These are phyloP conservation scores for Fusarium transvaalense DNA, from an alignment of 2,329 filamentous ascomycete species.

Conservation along the genomic window DNA sequence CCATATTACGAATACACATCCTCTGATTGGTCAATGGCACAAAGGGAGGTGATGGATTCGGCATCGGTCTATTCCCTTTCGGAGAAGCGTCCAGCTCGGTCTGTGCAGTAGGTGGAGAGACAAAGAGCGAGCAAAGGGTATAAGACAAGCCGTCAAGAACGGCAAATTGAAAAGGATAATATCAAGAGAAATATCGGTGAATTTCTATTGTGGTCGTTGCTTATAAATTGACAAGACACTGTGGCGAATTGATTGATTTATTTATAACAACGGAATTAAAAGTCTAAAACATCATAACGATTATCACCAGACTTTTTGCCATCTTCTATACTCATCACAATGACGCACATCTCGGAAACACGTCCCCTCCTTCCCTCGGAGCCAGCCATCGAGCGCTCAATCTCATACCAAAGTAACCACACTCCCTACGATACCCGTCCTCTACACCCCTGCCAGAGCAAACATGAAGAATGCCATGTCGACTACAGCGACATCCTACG, in stretches of 20 bases:
- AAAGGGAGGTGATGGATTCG: background rate
- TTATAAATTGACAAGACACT: conserved; percentile 9
- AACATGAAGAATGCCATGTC: conserved; percentile 47
- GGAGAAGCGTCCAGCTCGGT: conserved; percentile 24
- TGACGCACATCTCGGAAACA: conserved; percentile 50
- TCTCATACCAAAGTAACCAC: conserved; percentile 40
- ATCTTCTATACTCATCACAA: background rate
- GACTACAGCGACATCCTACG: conserved; percentile 63
- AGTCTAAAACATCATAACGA: background rate
- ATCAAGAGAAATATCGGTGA: conserved; percentile 5
- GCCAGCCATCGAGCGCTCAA: conserved; percentile 48
- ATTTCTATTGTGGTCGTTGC: conserved; percentile 1
- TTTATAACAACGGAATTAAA: background rate
- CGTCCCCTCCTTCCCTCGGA: conserved; percentile 52
- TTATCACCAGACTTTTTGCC: background rate
- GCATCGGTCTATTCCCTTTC: conserved; percentile 29
- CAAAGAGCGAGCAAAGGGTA: conserved; percentile 24
- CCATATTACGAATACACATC: conserved; percentile 52
- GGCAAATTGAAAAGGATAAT: background rate
- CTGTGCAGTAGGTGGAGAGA: conserved; percentile 29
- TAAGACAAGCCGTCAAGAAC: conserved; percentile 29
- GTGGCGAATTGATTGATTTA: conserved; percentile 20
- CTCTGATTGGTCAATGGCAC: conserved; percentile 47
- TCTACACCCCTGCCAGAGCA: conserved; percentile 43
- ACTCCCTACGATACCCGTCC: conserved; percentile 32